Conservation (phyloP, 345 rosid genomes). For the Brassica rapa region DNA sequence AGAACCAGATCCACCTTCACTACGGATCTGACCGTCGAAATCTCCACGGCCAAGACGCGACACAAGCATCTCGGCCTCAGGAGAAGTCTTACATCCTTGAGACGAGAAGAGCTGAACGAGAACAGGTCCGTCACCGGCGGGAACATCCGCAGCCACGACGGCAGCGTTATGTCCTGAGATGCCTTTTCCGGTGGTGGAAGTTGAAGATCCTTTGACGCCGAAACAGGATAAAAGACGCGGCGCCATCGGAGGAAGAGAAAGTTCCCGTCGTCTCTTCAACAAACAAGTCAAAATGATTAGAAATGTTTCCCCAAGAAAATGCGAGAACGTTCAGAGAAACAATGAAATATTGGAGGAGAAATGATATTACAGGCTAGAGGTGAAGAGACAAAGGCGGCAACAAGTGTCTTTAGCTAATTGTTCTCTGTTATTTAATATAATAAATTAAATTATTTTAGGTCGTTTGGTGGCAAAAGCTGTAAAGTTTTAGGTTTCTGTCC, state of each 20-base stretch:
- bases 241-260: slow-evolving; percentile 41
- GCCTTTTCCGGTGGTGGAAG: slow-evolving; percentile 23
- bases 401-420: slow-evolving; percentile 15
- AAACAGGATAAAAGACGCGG: slow-evolving; percentile 78
- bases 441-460: not conserved
- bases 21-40: slow-evolving; percentile 44
- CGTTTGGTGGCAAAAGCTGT: slow-evolving; percentile 26
- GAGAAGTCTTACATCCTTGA: slow-evolving; percentile 80
- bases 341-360: slow-evolving; percentile 6
- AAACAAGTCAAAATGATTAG: slow-evolving; percentile 12
- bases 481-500: not conserved
- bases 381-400: slow-evolving; percentile 46
- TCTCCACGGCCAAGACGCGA: slow-evolving; percentile 90
- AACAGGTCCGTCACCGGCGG: slow-evolving; percentile 50
- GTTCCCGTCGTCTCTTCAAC: slow-evolving; percentile 11
- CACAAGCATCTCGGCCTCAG: slow-evolving; percentile 72
- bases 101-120: slow-evolving; percentile 86
- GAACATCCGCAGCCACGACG: slow-evolving; percentile 41
- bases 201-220: slow-evolving; percentile 37
- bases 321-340: slow-evolving; percentile 16
- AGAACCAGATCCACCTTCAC: slow-evolving; percentile 39
- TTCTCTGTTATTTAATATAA: not conserved
- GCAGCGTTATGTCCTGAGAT: slow-evolving; percentile 20
- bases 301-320: slow-evolving; percentile 36
- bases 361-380: slow-evolving; percentile 41